phyloP scores from a whole-genome alignment of 306 rosid genomes.

The Begonia loranthoides region DNA sequence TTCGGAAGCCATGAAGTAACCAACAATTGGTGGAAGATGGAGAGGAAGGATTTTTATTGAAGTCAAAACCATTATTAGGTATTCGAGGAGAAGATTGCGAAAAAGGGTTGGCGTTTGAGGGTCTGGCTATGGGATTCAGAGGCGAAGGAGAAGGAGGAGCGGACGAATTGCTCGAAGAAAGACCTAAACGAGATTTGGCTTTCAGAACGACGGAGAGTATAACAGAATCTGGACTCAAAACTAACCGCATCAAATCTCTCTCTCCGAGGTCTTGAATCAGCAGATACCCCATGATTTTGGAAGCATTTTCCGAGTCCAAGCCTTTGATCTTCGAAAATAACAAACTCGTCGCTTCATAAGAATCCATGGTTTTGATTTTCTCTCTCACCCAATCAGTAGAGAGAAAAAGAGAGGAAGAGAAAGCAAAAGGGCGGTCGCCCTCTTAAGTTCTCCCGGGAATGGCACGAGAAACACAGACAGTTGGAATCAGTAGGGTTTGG shows the following conservation, averaged over 20 bases:
- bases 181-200: conserved; percentile 50
- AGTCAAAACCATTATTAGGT: conserved; percentile 39
- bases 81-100: conserved; percentile 37
- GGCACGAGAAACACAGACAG: no score
- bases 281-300: conserved; percentile 83
- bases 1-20: conserved; percentile 35
- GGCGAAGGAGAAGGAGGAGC: conserved; percentile 26
- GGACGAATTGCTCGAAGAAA: conserved; percentile 18
- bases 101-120: conserved; percentile 38
- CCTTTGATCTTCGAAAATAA: conserved; percentile 54
- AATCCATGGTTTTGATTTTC: conserved; percentile 32
- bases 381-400: not conserved
- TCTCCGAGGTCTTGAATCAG: conserved; percentile 60
- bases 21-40: conserved; percentile 40
- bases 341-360: conserved; percentile 62
- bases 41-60: conserved; percentile 35
- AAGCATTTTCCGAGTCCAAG: conserved; percentile 74
- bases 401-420: not conserved
- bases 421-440: not conserved
- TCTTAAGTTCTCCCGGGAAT: no score
- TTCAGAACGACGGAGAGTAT: conserved; percentile 38
- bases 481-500: no score
- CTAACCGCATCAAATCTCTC: conserved; percentile 53
- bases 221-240: conserved; percentile 53
- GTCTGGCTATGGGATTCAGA: conserved; percentile 58